Evolutionary conservation across 441 rosid genomes (phyloP).

Genomic region (Corymbia calophylla): DNA sequence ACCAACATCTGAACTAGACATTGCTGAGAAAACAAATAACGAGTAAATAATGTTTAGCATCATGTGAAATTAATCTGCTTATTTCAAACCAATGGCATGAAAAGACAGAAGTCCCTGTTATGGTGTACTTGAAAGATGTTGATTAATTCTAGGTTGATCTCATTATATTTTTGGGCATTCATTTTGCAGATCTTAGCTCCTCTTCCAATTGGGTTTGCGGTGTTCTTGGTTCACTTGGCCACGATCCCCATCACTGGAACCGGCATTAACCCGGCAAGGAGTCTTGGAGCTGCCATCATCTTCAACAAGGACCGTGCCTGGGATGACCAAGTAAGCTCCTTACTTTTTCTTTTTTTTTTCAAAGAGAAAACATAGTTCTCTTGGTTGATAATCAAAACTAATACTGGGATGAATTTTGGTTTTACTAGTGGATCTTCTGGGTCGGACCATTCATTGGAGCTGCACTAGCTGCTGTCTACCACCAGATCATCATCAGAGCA

Average conservation of each 20-base stretch:
- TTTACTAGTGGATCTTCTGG: constrained; percentile 88
- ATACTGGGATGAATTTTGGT: not conserved
- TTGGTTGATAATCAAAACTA: not conserved
- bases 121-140: not conserved
- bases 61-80: not conserved
- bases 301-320: constrained; percentile 58
- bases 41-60: not conserved
- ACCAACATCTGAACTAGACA: not conserved
- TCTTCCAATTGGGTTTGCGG: constrained; percentile 36
- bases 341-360: no score
- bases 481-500: constrained; percentile 82
- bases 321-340: constrained; percentile 56
- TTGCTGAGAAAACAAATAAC: not conserved
- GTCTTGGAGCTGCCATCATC: constrained; percentile 81
- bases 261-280: constrained; percentile 3
- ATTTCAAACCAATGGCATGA: not conserved
- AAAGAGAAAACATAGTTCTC: not conserved
- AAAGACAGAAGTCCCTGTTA: not conserved
- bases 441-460: constrained; percentile 94
- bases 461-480: constrained; percentile 88
- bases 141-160: not conserved
- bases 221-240: constrained; percentile 86
- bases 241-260: constrained; percentile 15
- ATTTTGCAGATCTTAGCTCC: constrained; percentile 3
- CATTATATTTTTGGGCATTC: not conserved